These are phyloP conservation scores for Mycena latifolia DNA, from an alignment of 768 basidiomycete species.

Conservation along the genomic window DNA sequence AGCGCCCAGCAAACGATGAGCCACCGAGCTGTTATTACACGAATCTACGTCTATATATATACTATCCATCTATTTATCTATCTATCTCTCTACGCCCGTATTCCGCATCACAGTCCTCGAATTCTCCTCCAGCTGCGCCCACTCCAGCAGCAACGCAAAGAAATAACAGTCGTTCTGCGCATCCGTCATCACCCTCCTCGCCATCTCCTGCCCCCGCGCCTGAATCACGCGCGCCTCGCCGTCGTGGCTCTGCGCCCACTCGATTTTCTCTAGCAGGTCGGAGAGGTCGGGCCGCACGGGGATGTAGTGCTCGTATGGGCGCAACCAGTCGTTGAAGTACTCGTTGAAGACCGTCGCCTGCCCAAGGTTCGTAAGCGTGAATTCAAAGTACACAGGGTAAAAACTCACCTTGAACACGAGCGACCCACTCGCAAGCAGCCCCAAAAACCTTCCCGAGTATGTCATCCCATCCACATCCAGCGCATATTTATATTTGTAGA, in stretches of 20 bases:
- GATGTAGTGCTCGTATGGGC: constrained; percentile 9
- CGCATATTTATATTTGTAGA: constrained; percentile 6
- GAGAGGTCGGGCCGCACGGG: constrained; percentile 13
- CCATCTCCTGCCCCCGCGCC: constrained; percentile 1
- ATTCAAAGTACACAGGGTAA: background rate
- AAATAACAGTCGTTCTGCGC: constrained; percentile 12
- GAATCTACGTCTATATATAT: too few species aligned
- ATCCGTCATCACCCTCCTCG: background rate
- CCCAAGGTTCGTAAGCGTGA: background rate
- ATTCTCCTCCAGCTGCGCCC: background rate
- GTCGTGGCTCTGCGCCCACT: constrained; percentile 2
- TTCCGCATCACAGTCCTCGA: too few species aligned
- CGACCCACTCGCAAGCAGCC: background rate
- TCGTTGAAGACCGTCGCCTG: constrained; percentile 5
- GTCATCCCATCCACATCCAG: constrained; percentile 16
- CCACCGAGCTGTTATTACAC: too few species aligned
- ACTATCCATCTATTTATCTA: too few species aligned
- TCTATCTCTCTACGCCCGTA: too few species aligned
- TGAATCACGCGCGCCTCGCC: constrained; percentile 10
- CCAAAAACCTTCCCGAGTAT: constrained; percentile 2
- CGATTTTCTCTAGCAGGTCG: constrained; percentile 4
- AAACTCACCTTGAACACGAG: constrained; percentile 16
- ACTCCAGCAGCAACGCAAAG: background rate
- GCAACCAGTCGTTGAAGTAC: constrained; percentile 19
- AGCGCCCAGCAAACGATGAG: too few species aligned